Percentiles rank a stretch among this genome's conserved stretches.
These are phyloP conservation scores for Nicotiana attenuata DNA, from an alignment of 257 asterid species.

Conservation along the genomic window DNA sequence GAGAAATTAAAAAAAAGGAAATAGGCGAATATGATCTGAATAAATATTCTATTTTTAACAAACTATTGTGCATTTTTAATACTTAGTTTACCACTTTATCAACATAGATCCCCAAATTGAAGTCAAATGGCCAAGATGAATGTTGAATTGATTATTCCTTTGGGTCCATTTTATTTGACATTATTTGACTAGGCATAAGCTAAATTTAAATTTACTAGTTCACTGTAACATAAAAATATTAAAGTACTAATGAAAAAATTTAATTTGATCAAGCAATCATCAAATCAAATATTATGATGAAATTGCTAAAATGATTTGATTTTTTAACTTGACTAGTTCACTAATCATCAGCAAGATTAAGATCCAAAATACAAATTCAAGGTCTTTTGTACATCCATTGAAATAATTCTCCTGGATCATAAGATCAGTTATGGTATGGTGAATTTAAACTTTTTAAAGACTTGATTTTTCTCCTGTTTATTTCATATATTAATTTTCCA, in stretches of 20 bases:
- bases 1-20: background rate
- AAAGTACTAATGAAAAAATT: background rate
- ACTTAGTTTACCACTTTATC: background rate
- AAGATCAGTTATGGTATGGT: no score
- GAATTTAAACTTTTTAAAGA: background rate
- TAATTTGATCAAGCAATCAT: background rate
- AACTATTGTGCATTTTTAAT: background rate
- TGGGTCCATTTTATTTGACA: background rate
- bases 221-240: no score
- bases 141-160: background rate
- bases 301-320: background rate
- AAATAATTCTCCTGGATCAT: no score
- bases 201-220: background rate
- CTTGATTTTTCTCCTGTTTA: background rate
- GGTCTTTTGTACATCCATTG: no score
- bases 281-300: background rate
- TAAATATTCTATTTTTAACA: no score
- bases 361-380: no score
- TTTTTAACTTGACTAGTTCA: no score
- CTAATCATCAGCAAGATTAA: no score
- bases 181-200: background rate
- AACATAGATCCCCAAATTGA: background rate
- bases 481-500: background rate
- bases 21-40: background rate
- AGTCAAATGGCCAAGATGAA: background rate